A percentile compares a stretch with the other conserved stretches of the same genome.
These are phyloP conservation scores for Penicillium riverlandense DNA, from an alignment of 495 filamentous ascomycete genomes.

Conservation along the genomic window DNA sequence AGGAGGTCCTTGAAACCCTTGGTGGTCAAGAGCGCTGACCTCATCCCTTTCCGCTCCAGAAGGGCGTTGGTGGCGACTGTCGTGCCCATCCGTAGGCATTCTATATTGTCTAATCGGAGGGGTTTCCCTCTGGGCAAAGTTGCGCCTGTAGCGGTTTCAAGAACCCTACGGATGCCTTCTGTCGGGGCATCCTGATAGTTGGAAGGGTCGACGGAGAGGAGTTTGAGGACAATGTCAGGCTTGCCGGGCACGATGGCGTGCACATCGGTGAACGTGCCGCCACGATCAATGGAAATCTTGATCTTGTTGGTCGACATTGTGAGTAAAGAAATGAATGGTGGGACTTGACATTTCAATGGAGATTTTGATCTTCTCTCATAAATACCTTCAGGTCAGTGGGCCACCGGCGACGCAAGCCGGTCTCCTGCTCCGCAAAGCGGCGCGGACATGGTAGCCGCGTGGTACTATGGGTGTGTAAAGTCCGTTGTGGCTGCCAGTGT, in stretches of 20 bases:
- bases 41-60: constrained; percentile 83
- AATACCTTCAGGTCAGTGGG: too few relatives aligned
- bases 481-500: too few relatives aligned
- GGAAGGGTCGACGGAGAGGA: constrained; percentile 68
- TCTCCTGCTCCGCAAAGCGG: too few relatives aligned
- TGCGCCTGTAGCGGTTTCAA: constrained; percentile 59
- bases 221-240: constrained; percentile 57
- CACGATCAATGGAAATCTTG: constrained; percentile 5
- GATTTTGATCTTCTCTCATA: too few relatives aligned
- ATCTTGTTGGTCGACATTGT: too few relatives aligned
- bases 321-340: too few relatives aligned
- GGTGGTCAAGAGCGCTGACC: constrained; percentile 77
- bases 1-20: constrained; percentile 86
- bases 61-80: constrained; percentile 80
- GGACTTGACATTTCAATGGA: too few relatives aligned
- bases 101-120: neutral
- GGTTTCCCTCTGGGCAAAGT: neutral
- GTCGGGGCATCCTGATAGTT: constrained; percentile 76
- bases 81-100: constrained; percentile 64
- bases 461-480: too few relatives aligned
- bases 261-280: constrained; percentile 22
- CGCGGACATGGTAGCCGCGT: too few relatives aligned
- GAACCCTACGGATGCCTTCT: constrained; percentile 70
- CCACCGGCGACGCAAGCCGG: too few relatives aligned
- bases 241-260: constrained; percentile 11